Percentiles rank a stretch among this genome's conserved stretches.
Conservation (phyloP, 495 filamentous ascomycete species). For the Aspergillus carlsbadensis region DNA sequence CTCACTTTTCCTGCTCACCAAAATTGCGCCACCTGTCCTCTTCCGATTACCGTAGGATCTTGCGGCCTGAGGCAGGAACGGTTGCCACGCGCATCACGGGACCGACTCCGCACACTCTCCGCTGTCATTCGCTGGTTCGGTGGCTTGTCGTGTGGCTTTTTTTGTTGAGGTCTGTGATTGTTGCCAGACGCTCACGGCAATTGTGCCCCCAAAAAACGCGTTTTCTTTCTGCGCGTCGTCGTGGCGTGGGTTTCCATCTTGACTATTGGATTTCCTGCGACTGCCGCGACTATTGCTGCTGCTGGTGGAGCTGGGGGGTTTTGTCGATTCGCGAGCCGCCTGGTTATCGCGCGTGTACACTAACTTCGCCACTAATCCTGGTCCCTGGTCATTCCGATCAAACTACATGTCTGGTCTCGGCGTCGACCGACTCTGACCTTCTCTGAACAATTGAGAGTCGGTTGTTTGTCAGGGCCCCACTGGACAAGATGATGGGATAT, state of each 20-base stretch:
- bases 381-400: background rate
- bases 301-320: constrained; percentile 9
- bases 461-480: constrained; percentile 3
- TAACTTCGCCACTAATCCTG: constrained; percentile 2
- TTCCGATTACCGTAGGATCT: constrained; percentile 11
- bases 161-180: background rate
- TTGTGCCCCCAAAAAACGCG: constrained; percentile 4
- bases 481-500: constrained; percentile 30
- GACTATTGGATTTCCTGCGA: constrained; percentile 1
- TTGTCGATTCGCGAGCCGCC: background rate
- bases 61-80: constrained; percentile 11
- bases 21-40: constrained; percentile 13
- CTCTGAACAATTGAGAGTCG: background rate
- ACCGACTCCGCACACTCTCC: background rate
- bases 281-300: background rate
- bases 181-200: background rate
- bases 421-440: constrained; percentile 3
- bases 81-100: constrained; percentile 2
- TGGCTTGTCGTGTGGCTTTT: background rate
- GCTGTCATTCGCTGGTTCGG: constrained; percentile 2
- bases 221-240: constrained; percentile 11
- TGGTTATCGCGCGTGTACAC: constrained; percentile 2
- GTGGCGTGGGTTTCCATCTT: constrained; percentile 5
- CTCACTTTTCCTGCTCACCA: background rate
- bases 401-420: constrained; percentile 6